Percentiles rank a stretch among this genome's conserved stretches.
Conservation (phyloP, 352 stramenopile species). For the Globisporangium paddicum region DNA sequence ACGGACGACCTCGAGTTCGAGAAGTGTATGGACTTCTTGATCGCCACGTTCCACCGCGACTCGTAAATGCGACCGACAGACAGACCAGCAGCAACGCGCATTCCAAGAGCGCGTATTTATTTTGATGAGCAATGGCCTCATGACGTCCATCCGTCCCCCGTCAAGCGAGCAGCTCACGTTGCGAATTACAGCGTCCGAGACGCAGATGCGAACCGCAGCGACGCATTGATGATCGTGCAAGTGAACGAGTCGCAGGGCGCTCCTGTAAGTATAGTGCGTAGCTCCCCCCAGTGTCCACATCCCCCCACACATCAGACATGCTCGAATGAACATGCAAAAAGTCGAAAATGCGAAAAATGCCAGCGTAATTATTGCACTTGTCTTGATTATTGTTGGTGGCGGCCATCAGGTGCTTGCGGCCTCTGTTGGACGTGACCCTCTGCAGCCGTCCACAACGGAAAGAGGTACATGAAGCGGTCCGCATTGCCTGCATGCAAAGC, state of each 20-base stretch:
- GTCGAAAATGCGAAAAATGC: not conserved
- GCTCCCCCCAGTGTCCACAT: too few relatives aligned
- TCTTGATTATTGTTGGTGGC: not conserved
- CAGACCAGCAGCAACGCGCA: conserved; percentile 6
- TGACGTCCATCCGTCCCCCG: not conserved
- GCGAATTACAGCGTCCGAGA: not conserved
- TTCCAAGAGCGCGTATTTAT: conserved; percentile 18
- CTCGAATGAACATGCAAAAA: not conserved
- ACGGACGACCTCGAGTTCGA: conserved; percentile 67
- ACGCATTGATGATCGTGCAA: not conserved
- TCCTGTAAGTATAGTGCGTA: not conserved
- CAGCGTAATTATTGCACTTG: not conserved
- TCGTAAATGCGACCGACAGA: conserved; percentile 14
- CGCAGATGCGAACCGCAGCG: not conserved
- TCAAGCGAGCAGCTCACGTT: not conserved
- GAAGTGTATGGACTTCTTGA: conserved; percentile 80
- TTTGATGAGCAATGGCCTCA: conserved; percentile 5
- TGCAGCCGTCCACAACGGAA: too few relatives aligned
- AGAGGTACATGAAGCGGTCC: too few relatives aligned
- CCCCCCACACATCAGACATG: too few relatives aligned
- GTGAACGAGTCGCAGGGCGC: not conserved
- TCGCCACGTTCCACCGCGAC: conserved; percentile 64
- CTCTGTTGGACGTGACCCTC: not conserved
- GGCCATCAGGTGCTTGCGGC: not conserved
- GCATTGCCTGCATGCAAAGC: too few relatives aligned